Evolutionary conservation across 257 asterid genomes (phyloP).

Genomic region (Fraxinus anomala): DNA sequence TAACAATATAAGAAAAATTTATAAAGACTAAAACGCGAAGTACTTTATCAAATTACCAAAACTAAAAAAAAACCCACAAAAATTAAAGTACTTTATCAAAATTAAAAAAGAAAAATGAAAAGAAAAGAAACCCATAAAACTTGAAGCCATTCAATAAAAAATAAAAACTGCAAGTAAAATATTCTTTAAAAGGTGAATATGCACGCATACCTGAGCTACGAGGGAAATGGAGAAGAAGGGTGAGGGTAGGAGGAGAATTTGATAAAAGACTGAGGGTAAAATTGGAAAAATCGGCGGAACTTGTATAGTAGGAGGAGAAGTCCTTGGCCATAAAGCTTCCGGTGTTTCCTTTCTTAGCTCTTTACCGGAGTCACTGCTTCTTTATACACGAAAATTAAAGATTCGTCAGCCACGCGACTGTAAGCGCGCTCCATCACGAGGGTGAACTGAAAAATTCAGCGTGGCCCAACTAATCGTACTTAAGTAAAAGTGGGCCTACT

Average conservation of each 20-base stretch:
- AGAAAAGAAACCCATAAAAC: neutral
- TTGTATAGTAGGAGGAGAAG: slow-evolving; percentile 37
- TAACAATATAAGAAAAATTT: neutral
- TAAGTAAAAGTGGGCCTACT: neutral
- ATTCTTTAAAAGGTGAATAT: neutral
- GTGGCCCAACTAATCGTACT: neutral
- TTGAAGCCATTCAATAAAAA: neutral
- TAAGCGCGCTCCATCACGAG: neutral
- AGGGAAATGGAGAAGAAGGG: slow-evolving; percentile 27
- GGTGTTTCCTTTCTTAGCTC: slow-evolving; percentile 25
- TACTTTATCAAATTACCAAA: neutral
- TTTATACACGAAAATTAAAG: slow-evolving; percentile 10
- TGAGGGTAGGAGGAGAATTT: slow-evolving; percentile 13
- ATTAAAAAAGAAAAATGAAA: too few species aligned
- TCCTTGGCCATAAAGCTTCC: slow-evolving; percentile 67
- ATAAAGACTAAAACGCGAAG: neutral
- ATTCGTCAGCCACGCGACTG: neutral
- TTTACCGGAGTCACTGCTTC: neutral
- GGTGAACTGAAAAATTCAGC: neutral
- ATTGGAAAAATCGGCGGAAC: slow-evolving; percentile 29
- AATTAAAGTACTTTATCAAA: neutral
- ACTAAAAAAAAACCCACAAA: neutral
- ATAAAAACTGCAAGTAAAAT: neutral
- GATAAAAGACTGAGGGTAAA: slow-evolving; percentile 25
- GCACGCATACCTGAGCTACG: slow-evolving; percentile 37